Base-by-base conservation (phyloP, 2,329 filamentous ascomycete genomes). In the Diaporthe sp. region DNA sequence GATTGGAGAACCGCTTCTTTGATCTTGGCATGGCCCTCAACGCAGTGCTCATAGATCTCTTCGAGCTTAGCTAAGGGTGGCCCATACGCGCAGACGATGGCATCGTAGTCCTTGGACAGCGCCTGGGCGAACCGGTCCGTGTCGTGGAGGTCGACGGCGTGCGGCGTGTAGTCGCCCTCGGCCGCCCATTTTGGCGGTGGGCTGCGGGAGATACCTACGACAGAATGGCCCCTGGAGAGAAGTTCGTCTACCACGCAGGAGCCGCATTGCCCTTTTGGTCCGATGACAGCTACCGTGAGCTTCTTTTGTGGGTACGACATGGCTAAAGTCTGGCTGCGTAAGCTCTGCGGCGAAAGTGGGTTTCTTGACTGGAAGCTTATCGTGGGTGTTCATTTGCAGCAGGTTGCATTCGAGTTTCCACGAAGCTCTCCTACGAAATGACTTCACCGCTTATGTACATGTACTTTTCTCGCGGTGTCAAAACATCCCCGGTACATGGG, bases 281-380 rank as follows among this genome's bases (percentile, higher is more conserved):
- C 57, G 34, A 60, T 60, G 34, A 60, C 57, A 37, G 57, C 57
- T 15, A 60, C 57, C 31, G 25, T 60, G 31, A 60, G 57, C 57
- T 60, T 60, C 12, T n/a, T 60, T 25, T 12, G 34, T 60, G 34
- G 6, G 31, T 12, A 4, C n/a, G 57, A 15, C 57, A 60, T 60
- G 4, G 28, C 22, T 25, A 10, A 15, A 17, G 7, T 7, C 9
- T 42, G 22, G 25, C 34, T 60, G 22, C 8, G 10, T 53, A 4
- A n/a, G 46, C n/a, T 53, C 22, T 25, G 49, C n/a, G 19, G 19
- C 46, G 22, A 12, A 44, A 44, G 42, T 22, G 7, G 22, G 19
- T 22, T 13, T 53, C 9, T 53, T 53, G 22, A 12, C n/a, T 25
- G 1, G 22, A 25, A 13, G 49, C n/a, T n/a, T 9, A 6, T 25